These are phyloP conservation scores for Teunomyces aglyptinius DNA, from an alignment of 805 yeast genomes.

Conservation along the genomic window DNA sequence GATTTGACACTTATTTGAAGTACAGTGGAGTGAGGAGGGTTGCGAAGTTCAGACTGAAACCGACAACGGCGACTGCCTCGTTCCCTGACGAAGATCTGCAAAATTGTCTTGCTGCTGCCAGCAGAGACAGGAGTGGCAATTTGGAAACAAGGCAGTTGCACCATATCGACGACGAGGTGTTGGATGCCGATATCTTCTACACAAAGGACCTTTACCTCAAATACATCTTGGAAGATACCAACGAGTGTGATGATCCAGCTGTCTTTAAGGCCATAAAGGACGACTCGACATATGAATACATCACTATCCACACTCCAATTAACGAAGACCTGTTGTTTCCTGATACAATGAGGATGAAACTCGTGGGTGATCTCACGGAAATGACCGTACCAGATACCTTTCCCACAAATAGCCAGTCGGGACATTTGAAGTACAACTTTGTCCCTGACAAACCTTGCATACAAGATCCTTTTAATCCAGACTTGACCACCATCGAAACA, in stretches of 20 bases:
- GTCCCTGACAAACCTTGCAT: conserved; percentile 13
- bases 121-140: too few relatives aligned
- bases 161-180: background rate
- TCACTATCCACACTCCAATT: background rate
- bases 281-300: background rate
- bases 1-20: conserved; percentile 2
- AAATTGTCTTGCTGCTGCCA: too few relatives aligned
- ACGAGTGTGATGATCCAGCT: background rate
- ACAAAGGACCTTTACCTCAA: background rate
- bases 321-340: background rate
- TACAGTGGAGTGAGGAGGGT: conserved; percentile 7
- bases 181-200: conserved; percentile 12
- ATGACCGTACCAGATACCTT: background rate
- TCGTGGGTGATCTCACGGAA: background rate
- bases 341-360: background rate
- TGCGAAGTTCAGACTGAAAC: background rate
- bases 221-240: background rate
- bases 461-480: conserved; percentile 8
- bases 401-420: conserved; percentile 29
- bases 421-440: conserved; percentile 32
- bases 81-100: too few relatives aligned
- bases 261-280: background rate
- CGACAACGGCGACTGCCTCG: background rate
- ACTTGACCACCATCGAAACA: conserved; percentile 14
- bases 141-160: too few relatives aligned